Conservation (phyloP, 2,329 filamentous ascomycete species). For the Dendrostoma leiphaemia region DNA sequence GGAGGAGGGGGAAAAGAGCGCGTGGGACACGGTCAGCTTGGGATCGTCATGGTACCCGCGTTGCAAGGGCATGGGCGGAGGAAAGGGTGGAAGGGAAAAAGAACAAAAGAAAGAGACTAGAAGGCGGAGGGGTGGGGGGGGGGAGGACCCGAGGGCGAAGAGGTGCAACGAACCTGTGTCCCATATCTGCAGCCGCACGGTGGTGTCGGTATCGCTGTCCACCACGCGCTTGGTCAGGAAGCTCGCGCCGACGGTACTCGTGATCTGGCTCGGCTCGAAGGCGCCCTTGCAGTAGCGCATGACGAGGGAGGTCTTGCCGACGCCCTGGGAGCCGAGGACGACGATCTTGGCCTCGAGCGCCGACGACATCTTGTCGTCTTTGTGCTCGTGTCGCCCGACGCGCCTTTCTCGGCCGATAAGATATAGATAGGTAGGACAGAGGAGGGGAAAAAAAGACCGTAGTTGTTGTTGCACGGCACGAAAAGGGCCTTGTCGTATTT, state of each 20-base stretch:
- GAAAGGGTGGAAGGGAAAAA: not conserved
- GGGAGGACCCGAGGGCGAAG: not conserved
- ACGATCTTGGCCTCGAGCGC: constrained; percentile 80
- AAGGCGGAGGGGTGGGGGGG: constrained; percentile 12
- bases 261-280: constrained; percentile 63
- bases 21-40: not conserved
- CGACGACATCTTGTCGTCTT: constrained; percentile 33
- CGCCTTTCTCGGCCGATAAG: no score
- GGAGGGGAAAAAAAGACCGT: no score
- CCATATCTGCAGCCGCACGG: constrained; percentile 93
- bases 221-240: constrained; percentile 78
- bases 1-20: not conserved
- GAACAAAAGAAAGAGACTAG: not conserved
- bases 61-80: no score
- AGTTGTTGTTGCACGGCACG: no score
- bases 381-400: not conserved
- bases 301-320: constrained; percentile 77
- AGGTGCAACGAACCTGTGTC: constrained; percentile 76
- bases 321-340: constrained; percentile 75
- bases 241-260: constrained; percentile 75
- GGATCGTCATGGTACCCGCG: no score
- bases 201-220: constrained; percentile 80
- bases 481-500: no score
- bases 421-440: no score
- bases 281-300: constrained; percentile 73